These are phyloP conservation scores for Diplodia sapinea DNA, from an alignment of 2,329 filamentous ascomycete genomes.

Conservation along the genomic window DNA sequence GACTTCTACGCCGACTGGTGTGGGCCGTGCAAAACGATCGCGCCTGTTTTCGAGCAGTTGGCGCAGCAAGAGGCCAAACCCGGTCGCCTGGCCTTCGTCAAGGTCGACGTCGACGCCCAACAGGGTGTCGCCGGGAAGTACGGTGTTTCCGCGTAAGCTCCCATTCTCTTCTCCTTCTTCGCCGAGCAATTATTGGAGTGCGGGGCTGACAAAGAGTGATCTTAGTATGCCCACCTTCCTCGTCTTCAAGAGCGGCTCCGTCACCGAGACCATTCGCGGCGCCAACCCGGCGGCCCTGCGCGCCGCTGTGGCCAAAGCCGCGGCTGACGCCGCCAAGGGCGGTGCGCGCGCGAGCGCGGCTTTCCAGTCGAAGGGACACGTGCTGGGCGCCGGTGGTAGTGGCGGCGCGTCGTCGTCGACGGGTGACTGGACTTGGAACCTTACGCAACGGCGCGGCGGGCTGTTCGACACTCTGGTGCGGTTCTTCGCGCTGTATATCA, in stretches of 20 bases:
- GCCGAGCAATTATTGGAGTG: conserved; percentile 36
- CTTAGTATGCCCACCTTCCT: conserved; percentile 57
- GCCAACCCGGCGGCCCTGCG: conserved; percentile 57
- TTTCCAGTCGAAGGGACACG: conserved; percentile 53
- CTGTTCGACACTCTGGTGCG: conserved; percentile 50
- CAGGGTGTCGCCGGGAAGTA: conserved; percentile 57
- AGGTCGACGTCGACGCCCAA: conserved; percentile 62
- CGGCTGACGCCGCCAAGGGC: conserved; percentile 47
- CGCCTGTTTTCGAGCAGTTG: conserved; percentile 58
- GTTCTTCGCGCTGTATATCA: conserved; percentile 55
- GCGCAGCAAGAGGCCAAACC: conserved; percentile 57
- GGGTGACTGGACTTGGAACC: conserved; percentile 39
- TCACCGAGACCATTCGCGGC: conserved; percentile 55
- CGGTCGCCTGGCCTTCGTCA: conserved; percentile 57
- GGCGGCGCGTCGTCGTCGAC: conserved; percentile 32
- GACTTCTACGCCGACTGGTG: conserved; percentile 64
- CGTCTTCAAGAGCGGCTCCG: conserved; percentile 51
- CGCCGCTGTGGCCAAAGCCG: conserved; percentile 54
- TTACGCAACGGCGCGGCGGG: conserved; percentile 43
- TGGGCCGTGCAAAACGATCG: conserved; percentile 62
- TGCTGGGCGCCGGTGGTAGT: conserved; percentile 42
- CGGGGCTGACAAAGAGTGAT: conserved; percentile 11
- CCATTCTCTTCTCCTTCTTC: background rate
- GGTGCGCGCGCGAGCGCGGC: conserved; percentile 43
- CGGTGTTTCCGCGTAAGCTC: conserved; percentile 55